Base-by-base conservation (phyloP, 257 asterid genomes). In the Nyctanthes arbortristis region DNA sequence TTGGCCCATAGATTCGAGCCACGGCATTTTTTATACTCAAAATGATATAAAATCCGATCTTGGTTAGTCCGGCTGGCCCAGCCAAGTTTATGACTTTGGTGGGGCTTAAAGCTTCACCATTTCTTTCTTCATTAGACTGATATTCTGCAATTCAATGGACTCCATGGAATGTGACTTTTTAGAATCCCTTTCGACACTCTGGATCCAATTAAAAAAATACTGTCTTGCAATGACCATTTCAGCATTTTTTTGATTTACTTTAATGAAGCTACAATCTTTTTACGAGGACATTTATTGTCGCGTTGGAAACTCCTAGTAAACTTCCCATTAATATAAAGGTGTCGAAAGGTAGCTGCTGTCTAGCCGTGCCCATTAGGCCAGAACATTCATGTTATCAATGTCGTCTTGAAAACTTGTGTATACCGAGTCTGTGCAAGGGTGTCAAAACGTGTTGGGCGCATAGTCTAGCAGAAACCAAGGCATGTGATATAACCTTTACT, bases 231-330 rank as follows among this genome's bases (percentile, higher is more conserved):
- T 2, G 58, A 52, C 30, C 14, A 52, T 52, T 10, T 52, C 57
- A 49, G 57, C 28, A 20, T 7, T 49, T 49, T 49, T 28, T 49
- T 49, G 12, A 49, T 49, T 18, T 49, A 7, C 6, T 49, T 7
- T n/a, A n/a, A 49, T 49, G 29, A 5, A 10, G 4, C 20, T 49
- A 25, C 29, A 49, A 16, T 20, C 3, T 6, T 47, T 24, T 7
- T 52, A 52, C 4, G 59, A 43, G 54, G 9, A 5, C 54, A 43
- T 43, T 43, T 54, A 74, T 61, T 56, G 36, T 58, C 64, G 31
- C 45, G 52, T 63, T 35, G 78, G 59, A 61, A 74, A 75, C 67
- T 74, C 68, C 69, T 59, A 65, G 76, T 60, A 59, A 70, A 52
- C 43, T 45, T 43, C 16, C 30, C 13, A 9, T 22, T 52, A 22